Evolutionary conservation across 805 yeast genomes (phyloP).

Genomic region (Blastobotrys muscicola): DNA sequence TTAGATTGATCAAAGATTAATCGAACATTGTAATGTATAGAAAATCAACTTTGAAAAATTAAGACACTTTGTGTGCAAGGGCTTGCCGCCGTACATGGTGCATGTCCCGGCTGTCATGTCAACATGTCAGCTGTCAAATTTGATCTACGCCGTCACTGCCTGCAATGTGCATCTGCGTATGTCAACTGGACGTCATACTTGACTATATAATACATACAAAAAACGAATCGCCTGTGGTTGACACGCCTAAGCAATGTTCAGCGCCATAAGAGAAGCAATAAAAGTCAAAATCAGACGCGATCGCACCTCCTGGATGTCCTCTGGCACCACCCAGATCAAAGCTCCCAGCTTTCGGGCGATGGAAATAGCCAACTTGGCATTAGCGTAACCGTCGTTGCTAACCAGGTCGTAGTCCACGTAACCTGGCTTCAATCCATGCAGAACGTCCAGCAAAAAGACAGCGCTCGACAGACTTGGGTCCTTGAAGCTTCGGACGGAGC

Average conservation of each 20-base stretch:
- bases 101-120: no score
- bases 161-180: no score
- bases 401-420: slow-evolving; percentile 95
- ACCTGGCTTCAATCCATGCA: slow-evolving; percentile 93
- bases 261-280: slow-evolving; percentile 89
- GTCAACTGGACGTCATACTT: no score
- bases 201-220: no score
- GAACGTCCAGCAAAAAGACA: slow-evolving; percentile 76
- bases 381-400: slow-evolving; percentile 79
- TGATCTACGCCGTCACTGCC: no score
- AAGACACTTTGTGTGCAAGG: no score
- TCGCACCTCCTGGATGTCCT: slow-evolving; percentile 94
- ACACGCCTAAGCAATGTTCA: slow-evolving; percentile 22
- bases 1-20: no score
- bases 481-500: slow-evolving; percentile 71
- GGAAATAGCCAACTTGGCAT: slow-evolving; percentile 94
- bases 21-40: no score
- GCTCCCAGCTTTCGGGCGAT: slow-evolving; percentile 98
- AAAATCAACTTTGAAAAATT: no score
- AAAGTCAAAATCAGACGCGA: slow-evolving; percentile 87
- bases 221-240: no score
- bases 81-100: no score
- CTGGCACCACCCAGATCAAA: slow-evolving; percentile 98
- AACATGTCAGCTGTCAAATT: no score
- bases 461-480: slow-evolving; percentile 72